Evolutionary conservation across 148 eudicot species (phyloP).

Genomic region (Nepenthes gracilis): DNA sequence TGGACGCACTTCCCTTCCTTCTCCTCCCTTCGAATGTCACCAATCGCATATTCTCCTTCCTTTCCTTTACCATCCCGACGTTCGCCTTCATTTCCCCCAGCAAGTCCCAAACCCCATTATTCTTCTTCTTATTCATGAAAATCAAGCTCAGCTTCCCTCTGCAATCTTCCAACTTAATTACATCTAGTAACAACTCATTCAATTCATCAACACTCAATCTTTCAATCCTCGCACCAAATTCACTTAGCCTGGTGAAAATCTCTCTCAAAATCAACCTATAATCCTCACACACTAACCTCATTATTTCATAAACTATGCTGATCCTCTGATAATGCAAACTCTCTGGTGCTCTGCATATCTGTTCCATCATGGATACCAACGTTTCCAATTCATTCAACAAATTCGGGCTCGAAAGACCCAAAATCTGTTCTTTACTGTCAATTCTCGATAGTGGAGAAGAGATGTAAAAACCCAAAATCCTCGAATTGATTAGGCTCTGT

Average conservation of each 20-base stretch:
- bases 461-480: constrained; percentile 9
- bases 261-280: constrained; percentile 40
- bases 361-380: constrained; percentile 37
- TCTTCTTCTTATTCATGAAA: constrained; percentile 51
- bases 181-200: constrained; percentile 15
- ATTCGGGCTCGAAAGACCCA: background rate
- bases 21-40: constrained; percentile 10
- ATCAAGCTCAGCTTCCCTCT: constrained; percentile 23
- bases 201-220: constrained; percentile 16
- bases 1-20: constrained; percentile 13
- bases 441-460: constrained; percentile 1
- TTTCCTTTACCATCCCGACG: constrained; percentile 9
- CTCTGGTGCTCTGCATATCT: constrained; percentile 38
- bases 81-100: constrained; percentile 14
- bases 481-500: constrained; percentile 10
- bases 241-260: constrained; percentile 15
- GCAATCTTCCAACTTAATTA: constrained; percentile 31
- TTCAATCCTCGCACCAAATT: constrained; percentile 11
- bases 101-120: constrained; percentile 54
- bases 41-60: constrained; percentile 18
- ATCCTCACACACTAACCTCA: constrained; percentile 46
- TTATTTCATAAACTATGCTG: constrained; percentile 32
- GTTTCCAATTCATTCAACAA: constrained; percentile 21
- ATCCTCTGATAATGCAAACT: constrained; percentile 28
- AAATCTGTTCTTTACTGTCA: background rate